Conservation (phyloP, 768 basidiomycete genomes). For the Favolaschia claudopus region DNA sequence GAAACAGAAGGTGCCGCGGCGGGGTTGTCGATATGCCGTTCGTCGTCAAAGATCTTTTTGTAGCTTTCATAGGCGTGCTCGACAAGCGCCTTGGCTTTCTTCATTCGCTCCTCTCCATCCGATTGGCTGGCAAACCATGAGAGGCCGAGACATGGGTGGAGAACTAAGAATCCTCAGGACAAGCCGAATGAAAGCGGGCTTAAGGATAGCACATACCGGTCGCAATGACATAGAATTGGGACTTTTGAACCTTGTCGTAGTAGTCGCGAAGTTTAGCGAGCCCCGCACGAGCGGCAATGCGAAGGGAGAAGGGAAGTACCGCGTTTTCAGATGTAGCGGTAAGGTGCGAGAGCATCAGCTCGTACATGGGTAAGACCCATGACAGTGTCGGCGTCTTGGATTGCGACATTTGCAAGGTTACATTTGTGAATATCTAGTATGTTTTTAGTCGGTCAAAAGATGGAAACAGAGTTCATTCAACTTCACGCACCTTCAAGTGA, state of each 20-base stretch:
- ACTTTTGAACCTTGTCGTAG: background rate
- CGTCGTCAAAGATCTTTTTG: background rate
- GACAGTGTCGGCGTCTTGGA: background rate
- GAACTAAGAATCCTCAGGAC: background rate
- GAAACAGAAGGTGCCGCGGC: background rate
- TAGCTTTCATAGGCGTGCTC: background rate
- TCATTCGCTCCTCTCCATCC: background rate
- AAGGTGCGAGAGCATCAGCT: background rate
- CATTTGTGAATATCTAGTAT: background rate
- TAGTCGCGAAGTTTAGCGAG: background rate
- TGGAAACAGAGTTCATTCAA: too few species aligned
- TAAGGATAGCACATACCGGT: background rate
- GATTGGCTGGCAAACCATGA: background rate
- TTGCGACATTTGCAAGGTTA: background rate
- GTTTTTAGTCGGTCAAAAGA: background rate
- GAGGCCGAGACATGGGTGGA: background rate
- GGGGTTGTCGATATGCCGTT: background rate
- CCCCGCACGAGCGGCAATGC: background rate
- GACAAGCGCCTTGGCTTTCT: constrained; percentile 1
- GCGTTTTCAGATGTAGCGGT: background rate
- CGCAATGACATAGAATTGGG: background rate
- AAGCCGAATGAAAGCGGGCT: too few species aligned
- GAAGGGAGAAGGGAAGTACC: background rate
- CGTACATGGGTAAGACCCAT: background rate
- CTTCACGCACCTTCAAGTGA: background rate